phyloP scores from a whole-genome alignment of 2,329 filamentous ascomycete species.

The Lasiodiplodia hormozganensis region DNA sequence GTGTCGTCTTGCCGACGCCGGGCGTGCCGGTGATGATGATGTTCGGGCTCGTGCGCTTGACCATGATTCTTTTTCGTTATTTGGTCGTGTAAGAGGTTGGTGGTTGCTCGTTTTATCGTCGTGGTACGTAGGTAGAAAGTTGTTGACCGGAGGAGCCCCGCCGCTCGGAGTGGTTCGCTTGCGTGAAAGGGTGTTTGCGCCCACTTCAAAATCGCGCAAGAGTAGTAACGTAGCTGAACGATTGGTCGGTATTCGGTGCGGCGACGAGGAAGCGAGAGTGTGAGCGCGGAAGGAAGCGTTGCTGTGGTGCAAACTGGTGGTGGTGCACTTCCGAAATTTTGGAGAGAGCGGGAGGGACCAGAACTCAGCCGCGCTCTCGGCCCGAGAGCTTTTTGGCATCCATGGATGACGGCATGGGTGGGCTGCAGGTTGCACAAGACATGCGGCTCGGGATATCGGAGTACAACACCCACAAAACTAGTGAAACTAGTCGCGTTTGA shows the following conservation, averaged over 20 bases:
- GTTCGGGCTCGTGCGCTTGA: constrained; percentile 67
- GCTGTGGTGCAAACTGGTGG: neutral
- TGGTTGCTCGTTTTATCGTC: neutral
- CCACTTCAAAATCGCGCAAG: neutral
- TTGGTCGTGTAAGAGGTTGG: neutral
- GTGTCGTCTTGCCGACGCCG: constrained; percentile 93
- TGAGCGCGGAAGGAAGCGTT: neutral
- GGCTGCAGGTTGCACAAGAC: neutral
- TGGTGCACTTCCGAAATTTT: constrained; percentile 14
- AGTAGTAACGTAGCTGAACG: neutral
- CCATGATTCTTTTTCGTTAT: neutral
- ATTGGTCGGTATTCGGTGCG: neutral
- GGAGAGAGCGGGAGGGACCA: constrained; percentile 1
- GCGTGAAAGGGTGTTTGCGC: neutral
- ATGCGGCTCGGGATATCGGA: neutral
- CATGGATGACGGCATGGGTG: constrained; percentile 15
- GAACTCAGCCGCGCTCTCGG: neutral
- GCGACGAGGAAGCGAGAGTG: neutral
- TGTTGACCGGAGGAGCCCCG: neutral
- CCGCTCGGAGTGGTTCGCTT: neutral
- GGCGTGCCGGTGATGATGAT: constrained; percentile 96
- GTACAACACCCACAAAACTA: neutral
- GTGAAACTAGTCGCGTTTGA: neutral
- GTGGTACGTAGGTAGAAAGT: neutral
- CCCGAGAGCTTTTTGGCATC: constrained; percentile 9